A percentile compares a stretch with the other conserved stretches of the same genome.
Evolutionary conservation across 108 stramenopile species (phyloP).

Genomic region (Pseudonitzschia multistriata): DNA sequence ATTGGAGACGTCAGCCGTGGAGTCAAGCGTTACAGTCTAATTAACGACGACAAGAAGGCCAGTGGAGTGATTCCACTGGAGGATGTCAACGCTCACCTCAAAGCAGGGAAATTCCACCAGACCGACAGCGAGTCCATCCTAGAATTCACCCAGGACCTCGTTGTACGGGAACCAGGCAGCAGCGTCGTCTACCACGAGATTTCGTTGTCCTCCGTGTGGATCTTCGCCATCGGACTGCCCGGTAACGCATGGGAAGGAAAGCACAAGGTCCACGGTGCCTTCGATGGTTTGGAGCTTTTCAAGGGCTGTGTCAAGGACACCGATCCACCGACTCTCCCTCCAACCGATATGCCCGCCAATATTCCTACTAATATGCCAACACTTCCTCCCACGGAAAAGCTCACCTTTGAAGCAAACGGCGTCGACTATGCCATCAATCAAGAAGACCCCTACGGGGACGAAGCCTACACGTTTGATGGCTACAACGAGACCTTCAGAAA

Average conservation of each 20-base stretch:
- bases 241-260: neutral
- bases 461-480: neutral
- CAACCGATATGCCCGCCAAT: no score
- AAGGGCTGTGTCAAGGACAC: neutral
- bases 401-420: neutral
- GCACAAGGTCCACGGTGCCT: neutral
- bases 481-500: neutral
- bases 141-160: neutral
- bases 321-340: neutral
- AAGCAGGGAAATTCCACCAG: neutral
- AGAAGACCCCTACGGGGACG: no score
- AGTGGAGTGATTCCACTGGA: neutral
- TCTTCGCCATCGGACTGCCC: neutral
- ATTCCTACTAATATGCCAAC: no score
- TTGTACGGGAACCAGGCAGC: neutral
- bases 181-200: neutral
- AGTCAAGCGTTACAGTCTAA: neutral
- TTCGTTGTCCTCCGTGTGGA: neutral
- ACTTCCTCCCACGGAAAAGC: no score
- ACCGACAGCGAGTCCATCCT: neutral
- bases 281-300: neutral
- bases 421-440: neutral
- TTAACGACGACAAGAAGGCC: neutral
- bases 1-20: slow-evolving; percentile 8
- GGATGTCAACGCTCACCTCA: neutral